Evolutionary conservation across 495 filamentous ascomycete genomes (phyloP), one percentile per base, ranked within the genome.

Genomic region (Cudoniella acicularis): DNA sequence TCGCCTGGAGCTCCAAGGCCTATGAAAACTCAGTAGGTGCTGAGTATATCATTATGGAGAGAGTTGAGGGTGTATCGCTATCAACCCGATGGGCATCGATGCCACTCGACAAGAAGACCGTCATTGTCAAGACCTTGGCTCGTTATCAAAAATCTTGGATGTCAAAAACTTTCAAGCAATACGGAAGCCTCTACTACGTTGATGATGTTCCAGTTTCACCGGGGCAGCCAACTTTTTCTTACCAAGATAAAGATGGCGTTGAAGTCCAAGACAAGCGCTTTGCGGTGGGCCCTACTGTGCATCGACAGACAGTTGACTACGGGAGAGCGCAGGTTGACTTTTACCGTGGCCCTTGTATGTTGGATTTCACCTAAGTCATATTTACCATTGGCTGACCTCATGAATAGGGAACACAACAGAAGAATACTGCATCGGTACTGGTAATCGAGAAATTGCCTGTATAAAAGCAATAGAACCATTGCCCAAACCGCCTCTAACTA

Each of bases 11-110:
- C 36, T 65, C 66, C n/a, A 57, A 62, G 24, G 13, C 61, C 18
- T n/a, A 10, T 10, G 59, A 56, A 11, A 71, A 68, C 46, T 22
- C 67, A 2, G 68, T 75, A 18, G 70, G 68, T 6, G 64, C 71
- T 17, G 69, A 75, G 60, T 76, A 74, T 41, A 76, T 74, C 27
- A 59, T 74, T 61, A 72, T 72, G 67, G 68, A 73, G 50, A 68
- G 66, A 42, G 54, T 65, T 49, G 17, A 3, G 13, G 70, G 72
- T 0, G 48, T 64, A 26, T 40, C 59, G 10, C 60, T 72, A 10
- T 48, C 40, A 16, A 52, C 64, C 10, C 58, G 17, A 43, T 71
- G 70, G 70, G 49, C 43, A 9, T 55, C 50, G 48, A 67, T 72
- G 64, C 56, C 49, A 43, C 25, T 56, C 26, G 10, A 55, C 49